Evolutionary conservation across 2,329 filamentous ascomycete species (phyloP), one percentile per base, ranked within the genome.

Genomic region (Colletotrichum nymphaeae): DNA sequence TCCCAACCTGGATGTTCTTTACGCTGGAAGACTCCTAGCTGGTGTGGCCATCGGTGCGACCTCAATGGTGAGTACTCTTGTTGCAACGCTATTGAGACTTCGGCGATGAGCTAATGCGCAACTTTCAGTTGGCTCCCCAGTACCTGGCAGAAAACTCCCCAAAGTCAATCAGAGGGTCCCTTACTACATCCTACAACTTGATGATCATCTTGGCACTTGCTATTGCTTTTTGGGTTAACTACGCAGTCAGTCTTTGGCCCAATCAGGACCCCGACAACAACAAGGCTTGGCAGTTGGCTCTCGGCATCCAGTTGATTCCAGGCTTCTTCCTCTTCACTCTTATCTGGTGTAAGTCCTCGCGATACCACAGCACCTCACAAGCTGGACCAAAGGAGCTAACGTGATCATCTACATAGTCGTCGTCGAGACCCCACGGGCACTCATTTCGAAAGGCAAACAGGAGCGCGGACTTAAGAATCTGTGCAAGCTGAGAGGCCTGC

Each of bases 91-190:
- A 11, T 26, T 3, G 14, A 19, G 35, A 42, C 5, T 19, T 42
- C 16, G 16, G 37, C 37, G 5, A 19, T 42, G 37, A 42, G 14
- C 19, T 63, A 11, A 55, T 7, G 2, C 6, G 19, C 14, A 19
- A 0, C 19, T 4, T 5, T 11, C 24, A 75, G 79, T 67, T 84
- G 55, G 81, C 82, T 1, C 84, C 84, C 9, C 80, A 84, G 32
- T 86, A 82, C 68, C 78, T 85, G 1, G 80, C 82, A 1, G 84
- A 86, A 68, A 84, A 83, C 63, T 80, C 81, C 0, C 84, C 83
- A 4, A 84, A 83, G 63, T 81, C 81, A 8, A 78, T 85, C 19
- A 80, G 83, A 65, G 84, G 83, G 0, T 81, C 82, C 2, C 78
- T 85, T 49, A 84, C 83, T 1, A 82, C 83, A 5, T 78, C 81